Conservation (phyloP, 1,284 basidiomycete genomes). For the Sparassis latifolia region DNA sequence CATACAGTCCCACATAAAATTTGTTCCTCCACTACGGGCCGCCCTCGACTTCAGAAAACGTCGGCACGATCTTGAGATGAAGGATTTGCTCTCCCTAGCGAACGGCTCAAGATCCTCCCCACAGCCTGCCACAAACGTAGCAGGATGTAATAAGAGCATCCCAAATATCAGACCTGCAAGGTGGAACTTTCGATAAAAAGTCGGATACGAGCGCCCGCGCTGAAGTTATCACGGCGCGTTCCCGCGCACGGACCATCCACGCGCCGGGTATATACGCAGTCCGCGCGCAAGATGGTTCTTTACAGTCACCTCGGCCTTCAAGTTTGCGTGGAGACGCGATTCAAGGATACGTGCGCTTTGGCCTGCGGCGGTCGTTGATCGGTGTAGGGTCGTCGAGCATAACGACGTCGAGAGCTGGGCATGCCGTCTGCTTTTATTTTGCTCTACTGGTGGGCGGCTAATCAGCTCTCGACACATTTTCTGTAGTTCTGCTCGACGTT, state of each 20-base stretch:
- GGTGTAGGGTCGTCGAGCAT: conserved; percentile 20
- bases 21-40: conserved; percentile 55
- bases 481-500: background rate
- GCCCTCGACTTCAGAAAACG: conserved; percentile 30
- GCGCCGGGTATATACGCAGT: conserved; percentile 18
- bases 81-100: conserved; percentile 42
- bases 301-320: conserved; percentile 57
- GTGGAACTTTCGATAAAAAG: conserved; percentile 57
- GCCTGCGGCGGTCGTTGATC: no score
- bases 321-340: conserved; percentile 14
- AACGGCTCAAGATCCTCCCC: conserved; percentile 45
- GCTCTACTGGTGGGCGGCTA: conserved; percentile 50
- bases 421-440: conserved; percentile 49
- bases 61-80: conserved; percentile 43
- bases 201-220: no score
- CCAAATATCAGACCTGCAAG: conserved; percentile 64
- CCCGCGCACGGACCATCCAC: conserved; percentile 51
- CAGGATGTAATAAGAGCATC: conserved; percentile 29
- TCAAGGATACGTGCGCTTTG: no score
- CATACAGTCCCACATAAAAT: no score
- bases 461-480: conserved; percentile 61
- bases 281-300: conserved; percentile 24
- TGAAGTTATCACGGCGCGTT: background rate
- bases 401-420: conserved; percentile 52
- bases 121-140: conserved; percentile 7